Conservation (phyloP, 164 flowering plant species). For the Cinnamomum chago region DNA sequence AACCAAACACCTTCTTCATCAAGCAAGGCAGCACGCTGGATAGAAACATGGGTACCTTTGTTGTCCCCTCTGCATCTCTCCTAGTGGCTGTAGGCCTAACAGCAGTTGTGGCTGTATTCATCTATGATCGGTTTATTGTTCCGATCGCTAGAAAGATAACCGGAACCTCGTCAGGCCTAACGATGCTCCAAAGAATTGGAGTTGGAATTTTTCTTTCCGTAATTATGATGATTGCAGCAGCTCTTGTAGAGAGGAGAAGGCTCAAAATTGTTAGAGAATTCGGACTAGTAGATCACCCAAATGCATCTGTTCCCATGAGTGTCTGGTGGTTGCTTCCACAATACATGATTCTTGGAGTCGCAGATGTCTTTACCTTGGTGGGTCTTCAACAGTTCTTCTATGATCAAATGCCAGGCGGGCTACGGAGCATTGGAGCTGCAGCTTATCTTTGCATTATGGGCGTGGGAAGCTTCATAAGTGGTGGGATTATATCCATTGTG, state of each 20-base stretch:
- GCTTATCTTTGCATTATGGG: conserved; percentile 7
- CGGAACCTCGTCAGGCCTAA: background rate
- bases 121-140: conserved; percentile 6
- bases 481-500: conserved; percentile 4
- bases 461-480: conserved; percentile 5
- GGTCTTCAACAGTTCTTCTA: conserved; percentile 13
- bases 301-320: conserved; percentile 7
- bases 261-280: conserved; percentile 3
- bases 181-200: conserved; percentile 9
- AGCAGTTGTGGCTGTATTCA: too few species aligned
- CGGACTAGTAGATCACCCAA: background rate
- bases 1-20: conserved; percentile 8
- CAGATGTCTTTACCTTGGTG: conserved; percentile 5
- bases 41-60: conserved; percentile 2
- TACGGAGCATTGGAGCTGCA: conserved; percentile 9
- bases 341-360: conserved; percentile 3
- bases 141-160: background rate
- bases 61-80: conserved; percentile 6
- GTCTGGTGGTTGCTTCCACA: conserved; percentile 12
- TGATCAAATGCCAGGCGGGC: conserved; percentile 6
- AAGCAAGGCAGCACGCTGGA: conserved; percentile 21
- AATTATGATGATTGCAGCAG: conserved; percentile 1
- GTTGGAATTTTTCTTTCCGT: conserved; percentile 1
- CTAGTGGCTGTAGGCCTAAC: too few species aligned
- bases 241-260: conserved; percentile 7